Conservation (phyloP, 768 basidiomycete species). For the Dendrothele bispora region DNA sequence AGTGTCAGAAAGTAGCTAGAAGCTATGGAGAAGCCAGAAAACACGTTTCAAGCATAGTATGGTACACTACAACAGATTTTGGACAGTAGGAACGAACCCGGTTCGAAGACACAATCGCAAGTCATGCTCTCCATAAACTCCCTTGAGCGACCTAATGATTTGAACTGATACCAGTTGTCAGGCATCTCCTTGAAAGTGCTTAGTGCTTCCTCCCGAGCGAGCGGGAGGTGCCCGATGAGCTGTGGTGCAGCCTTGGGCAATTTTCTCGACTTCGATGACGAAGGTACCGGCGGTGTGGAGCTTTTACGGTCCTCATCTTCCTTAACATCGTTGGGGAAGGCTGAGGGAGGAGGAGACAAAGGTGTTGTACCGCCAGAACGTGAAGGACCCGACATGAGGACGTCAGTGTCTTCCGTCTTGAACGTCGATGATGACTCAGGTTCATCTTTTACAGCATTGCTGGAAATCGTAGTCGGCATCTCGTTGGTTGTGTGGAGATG, state of each 20-base stretch:
- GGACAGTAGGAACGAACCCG: constrained; percentile 58
- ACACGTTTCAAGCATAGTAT: too few species aligned
- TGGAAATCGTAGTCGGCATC: too few species aligned
- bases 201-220: constrained; percentile 72
- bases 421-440: constrained; percentile 8
- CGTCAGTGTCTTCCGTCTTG: constrained; percentile 22
- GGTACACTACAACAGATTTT: constrained; percentile 8
- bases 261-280: constrained; percentile 31
- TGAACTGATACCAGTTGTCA: constrained; percentile 85
- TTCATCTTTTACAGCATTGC: too few species aligned
- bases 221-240: constrained; percentile 80
- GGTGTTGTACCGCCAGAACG: not conserved
- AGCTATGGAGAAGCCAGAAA: constrained; percentile 20
- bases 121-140: constrained; percentile 92
- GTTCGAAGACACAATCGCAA: constrained; percentile 88
- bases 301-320: too few species aligned
- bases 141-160: constrained; percentile 81
- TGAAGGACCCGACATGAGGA: constrained; percentile 29
- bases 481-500: too few species aligned
- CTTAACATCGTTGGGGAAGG: too few species aligned
- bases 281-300: constrained; percentile 30
- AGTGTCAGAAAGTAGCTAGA: constrained; percentile 21
- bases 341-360: constrained; percentile 12
- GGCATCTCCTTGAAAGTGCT: constrained; percentile 71
- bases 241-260: constrained; percentile 42